Evolutionary conservation across 768 basidiomycete species (phyloP).

Genomic region (Pulveroboletus ravenelii): DNA sequence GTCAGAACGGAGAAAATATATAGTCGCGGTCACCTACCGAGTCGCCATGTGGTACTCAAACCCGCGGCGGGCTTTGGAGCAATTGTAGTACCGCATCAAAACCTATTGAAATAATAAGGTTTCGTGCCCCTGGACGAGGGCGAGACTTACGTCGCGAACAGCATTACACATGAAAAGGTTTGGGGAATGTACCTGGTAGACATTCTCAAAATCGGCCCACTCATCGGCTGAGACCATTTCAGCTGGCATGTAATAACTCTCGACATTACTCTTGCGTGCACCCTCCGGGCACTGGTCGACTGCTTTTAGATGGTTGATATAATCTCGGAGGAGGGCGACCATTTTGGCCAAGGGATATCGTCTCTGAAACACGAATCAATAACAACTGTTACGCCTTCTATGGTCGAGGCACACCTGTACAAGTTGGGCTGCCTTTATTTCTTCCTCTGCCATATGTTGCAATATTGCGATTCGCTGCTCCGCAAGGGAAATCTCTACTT

Average conservation of each 20-base stretch:
- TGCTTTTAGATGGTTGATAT: slow-evolving; percentile 50
- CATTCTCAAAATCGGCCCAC: slow-evolving; percentile 82
- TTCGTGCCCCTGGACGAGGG: not conserved
- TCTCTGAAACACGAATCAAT: slow-evolving; percentile 18
- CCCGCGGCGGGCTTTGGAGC: slow-evolving; percentile 67
- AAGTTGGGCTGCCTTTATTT: slow-evolving; percentile 2
- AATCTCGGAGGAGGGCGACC: slow-evolving; percentile 56
- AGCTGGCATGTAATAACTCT: slow-evolving; percentile 61
- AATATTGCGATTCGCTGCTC: slow-evolving; percentile 51
- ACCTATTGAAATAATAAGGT: slow-evolving; percentile 45
- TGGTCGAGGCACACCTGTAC: slow-evolving; percentile 13
- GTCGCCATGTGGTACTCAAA: slow-evolving; percentile 89
- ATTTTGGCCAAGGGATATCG: slow-evolving; percentile 39
- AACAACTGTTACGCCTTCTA: not conserved
- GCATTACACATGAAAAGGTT: slow-evolving; percentile 72
- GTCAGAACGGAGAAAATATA: slow-evolving; percentile 6
- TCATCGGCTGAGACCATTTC: slow-evolving; percentile 65
- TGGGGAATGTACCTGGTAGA: slow-evolving; percentile 87
- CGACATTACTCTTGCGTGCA: slow-evolving; percentile 30
- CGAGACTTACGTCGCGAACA: slow-evolving; percentile 65
- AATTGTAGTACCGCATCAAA: slow-evolving; percentile 84
- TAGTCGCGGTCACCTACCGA: slow-evolving; percentile 43
- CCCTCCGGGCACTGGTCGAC: slow-evolving; percentile 36
- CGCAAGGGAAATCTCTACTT: slow-evolving; percentile 62
- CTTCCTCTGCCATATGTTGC: slow-evolving; percentile 16